Percentiles rank a stretch among this genome's conserved stretches.
These are phyloP conservation scores for Penicillium carneum DNA, from an alignment of 2,329 filamentous ascomycete genomes.

Conservation along the genomic window DNA sequence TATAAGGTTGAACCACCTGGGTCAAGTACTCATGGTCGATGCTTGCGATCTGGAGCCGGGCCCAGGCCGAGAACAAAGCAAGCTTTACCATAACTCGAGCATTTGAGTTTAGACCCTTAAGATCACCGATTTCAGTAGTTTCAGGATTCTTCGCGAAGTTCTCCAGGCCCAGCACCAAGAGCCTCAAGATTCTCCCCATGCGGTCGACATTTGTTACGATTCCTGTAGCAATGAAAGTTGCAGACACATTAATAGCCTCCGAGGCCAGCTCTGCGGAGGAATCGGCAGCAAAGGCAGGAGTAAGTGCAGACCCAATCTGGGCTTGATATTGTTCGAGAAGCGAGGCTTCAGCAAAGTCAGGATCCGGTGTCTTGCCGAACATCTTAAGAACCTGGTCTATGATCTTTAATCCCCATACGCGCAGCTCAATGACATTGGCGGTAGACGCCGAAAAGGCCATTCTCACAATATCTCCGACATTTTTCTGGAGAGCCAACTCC, in stretches of 20 bases:
- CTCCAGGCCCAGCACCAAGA: conserved; percentile 86
- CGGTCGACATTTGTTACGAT: conserved; percentile 96
- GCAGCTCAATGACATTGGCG: conserved; percentile 85
- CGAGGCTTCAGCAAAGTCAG: conserved; percentile 96
- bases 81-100: conserved; percentile 98
- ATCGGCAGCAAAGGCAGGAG: conserved; percentile 92
- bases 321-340: conserved; percentile 97
- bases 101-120: conserved; percentile 91
- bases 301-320: conserved; percentile 94
- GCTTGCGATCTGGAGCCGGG: conserved; percentile 93
- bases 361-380: conserved; percentile 93
- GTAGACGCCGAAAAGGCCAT: conserved; percentile 98
- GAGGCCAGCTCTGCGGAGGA: conserved; percentile 95
- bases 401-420: conserved; percentile 90
- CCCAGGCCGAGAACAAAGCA: conserved; percentile 96
- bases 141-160: conserved; percentile 86
- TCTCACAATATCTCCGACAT: conserved; percentile 88
- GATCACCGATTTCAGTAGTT: conserved; percentile 86
- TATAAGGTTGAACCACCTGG: conserved; percentile 87
- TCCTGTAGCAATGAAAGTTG: conserved; percentile 95
- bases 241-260: conserved; percentile 95
- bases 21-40: conserved; percentile 87
- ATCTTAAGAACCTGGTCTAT: conserved; percentile 92
- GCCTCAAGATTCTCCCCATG: conserved; percentile 98
- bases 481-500: conserved; percentile 78